A percentile compares a stretch with the other conserved stretches of the same genome.
Conservation (phyloP, 2,329 filamentous ascomycete genomes). For the Hypoxylon sp. region DNA sequence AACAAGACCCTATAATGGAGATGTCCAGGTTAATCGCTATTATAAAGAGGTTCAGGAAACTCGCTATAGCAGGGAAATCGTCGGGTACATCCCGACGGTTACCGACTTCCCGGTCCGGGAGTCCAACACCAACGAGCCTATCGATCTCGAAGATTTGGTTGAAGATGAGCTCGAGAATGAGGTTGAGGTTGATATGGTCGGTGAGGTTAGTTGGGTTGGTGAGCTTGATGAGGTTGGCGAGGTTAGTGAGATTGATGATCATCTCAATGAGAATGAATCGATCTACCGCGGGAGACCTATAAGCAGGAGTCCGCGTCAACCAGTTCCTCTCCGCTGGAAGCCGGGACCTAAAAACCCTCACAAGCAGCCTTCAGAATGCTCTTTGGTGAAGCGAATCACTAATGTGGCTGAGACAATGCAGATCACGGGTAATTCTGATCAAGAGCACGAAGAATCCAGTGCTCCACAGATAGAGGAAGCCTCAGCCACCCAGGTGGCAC, state of each 20-base stretch:
- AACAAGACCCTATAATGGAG: neutral
- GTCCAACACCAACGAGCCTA: constrained; percentile 14
- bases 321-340: constrained; percentile 4
- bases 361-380: constrained; percentile 12
- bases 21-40: neutral
- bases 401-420: constrained; percentile 26
- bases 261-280: neutral
- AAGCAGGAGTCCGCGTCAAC: constrained; percentile 20
- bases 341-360: neutral
- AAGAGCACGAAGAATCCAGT: constrained; percentile 19
- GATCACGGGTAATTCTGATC: constrained; percentile 25
- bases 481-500: constrained; percentile 23
- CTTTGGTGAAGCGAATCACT: constrained; percentile 38
- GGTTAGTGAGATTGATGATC: neutral
- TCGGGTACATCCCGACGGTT: neutral
- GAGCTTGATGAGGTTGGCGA: too few relatives aligned
- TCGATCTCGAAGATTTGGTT: constrained; percentile 27
- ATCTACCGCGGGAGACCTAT: constrained; percentile 16
- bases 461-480: constrained; percentile 33
- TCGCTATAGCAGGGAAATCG: neutral
- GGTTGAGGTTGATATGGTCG: too few relatives aligned
- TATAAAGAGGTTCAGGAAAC: neutral
- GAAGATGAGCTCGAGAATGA: neutral
- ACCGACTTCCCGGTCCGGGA: constrained; percentile 7
- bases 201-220: too few relatives aligned